These are phyloP conservation scores for Boletus sp. DNA, from an alignment of 1,284 basidiomycete species.

Conservation along the genomic window DNA sequence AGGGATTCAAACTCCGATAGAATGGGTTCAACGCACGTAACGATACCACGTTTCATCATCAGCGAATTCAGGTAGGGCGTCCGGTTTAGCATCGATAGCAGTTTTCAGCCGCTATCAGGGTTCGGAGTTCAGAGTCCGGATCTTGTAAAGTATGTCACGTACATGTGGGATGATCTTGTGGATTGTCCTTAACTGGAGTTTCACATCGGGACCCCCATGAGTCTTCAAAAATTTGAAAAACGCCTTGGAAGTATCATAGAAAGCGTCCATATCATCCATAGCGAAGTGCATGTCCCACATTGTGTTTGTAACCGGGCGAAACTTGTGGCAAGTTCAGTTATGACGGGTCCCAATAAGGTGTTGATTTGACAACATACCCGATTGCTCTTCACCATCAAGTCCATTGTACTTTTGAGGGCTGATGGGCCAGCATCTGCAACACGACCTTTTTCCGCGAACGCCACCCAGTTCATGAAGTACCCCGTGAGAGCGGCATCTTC, in stretches of 20 bases:
- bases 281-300: conserved; percentile 3
- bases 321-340: conserved; percentile 10
- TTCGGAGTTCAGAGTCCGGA: not conserved
- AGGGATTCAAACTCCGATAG: not conserved
- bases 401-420: conserved; percentile 1
- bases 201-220: conserved; percentile 13
- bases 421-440: conserved; percentile 7
- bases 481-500: conserved; percentile 34
- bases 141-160: conserved; percentile 4
- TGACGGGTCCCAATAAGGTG: not conserved
- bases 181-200: conserved; percentile 20
- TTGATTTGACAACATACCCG: conserved; percentile 13
- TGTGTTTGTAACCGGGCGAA: conserved; percentile 11
- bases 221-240: conserved; percentile 28
- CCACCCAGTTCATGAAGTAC: conserved; percentile 47
- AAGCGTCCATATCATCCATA: conserved; percentile 13
- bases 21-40: conserved; percentile 18
- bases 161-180: conserved; percentile 29
- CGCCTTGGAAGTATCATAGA: conserved; percentile 28
- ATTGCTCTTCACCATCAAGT: conserved; percentile 10
- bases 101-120: conserved; percentile 20
- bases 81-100: conserved; percentile 14
- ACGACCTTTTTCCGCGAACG: conserved; percentile 15
- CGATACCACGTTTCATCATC: conserved; percentile 28
- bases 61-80: conserved; percentile 22